Percentiles rank a stretch among this genome's conserved stretches.
These are phyloP conservation scores for Paspalum notatum DNA, from an alignment of 176 grass and related monocot genomes.

Conservation along the genomic window DNA sequence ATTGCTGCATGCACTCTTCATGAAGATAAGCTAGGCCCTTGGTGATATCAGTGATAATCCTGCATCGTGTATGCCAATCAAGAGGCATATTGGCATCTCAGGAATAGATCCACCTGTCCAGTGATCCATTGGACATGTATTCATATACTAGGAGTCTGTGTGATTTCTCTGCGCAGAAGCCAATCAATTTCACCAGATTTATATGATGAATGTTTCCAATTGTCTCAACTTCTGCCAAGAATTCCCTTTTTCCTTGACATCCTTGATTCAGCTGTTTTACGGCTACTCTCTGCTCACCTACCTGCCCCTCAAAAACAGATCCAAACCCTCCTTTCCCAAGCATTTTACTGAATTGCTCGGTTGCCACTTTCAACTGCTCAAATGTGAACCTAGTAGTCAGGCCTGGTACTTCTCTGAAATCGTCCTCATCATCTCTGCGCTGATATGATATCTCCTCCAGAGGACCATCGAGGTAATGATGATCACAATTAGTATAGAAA, in stretches of 20 bases:
- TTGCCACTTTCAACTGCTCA: conserved; percentile 35
- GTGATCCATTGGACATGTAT: conserved; percentile 63
- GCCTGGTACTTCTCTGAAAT: conserved; percentile 42
- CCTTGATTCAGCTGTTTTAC: conserved; percentile 51
- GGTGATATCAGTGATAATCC: conserved; percentile 48
- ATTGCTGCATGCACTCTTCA: conserved; percentile 61
- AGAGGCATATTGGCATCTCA: conserved; percentile 24
- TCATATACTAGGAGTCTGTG: conserved; percentile 64
- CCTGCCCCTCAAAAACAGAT: conserved; percentile 40
- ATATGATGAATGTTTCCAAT: conserved; percentile 65
- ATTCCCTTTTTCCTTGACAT: conserved; percentile 53
- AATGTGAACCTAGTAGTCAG: conserved; percentile 46
- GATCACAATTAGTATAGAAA: conserved; percentile 1
- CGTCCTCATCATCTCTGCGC: conserved; percentile 29
- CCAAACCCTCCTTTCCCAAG: conserved; percentile 65
- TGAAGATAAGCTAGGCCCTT: conserved; percentile 75
- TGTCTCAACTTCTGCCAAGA: conserved; percentile 60
- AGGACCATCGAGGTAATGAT: too few relatives aligned
- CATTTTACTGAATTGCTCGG: conserved; percentile 35
- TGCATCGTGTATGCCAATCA: conserved; percentile 45
- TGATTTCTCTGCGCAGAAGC: conserved; percentile 53
- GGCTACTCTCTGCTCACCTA: conserved; percentile 41
- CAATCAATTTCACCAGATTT: conserved; percentile 63
- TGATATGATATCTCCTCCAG: not conserved
- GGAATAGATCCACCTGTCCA: conserved; percentile 67